Evolutionary conservation across 768 basidiomycete genomes (phyloP).

Genomic region (Mycena leptocephala): DNA sequence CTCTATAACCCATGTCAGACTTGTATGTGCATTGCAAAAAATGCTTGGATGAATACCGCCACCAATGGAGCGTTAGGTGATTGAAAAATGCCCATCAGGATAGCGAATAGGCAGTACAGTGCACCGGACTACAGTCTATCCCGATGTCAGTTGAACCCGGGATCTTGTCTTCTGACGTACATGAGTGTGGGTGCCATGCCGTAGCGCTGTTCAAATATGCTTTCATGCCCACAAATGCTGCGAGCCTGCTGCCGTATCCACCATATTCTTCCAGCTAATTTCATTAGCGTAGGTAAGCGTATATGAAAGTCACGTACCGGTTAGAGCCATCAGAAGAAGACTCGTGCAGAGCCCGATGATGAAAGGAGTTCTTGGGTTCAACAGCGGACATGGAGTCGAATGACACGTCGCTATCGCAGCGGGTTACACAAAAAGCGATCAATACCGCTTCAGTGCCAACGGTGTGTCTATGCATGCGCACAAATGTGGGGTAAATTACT

Average conservation of each 20-base stretch:
- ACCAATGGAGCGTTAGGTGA: neutral
- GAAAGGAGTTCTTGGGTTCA: neutral
- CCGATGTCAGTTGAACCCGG: neutral
- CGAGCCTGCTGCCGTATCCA: neutral
- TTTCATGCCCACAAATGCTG: neutral
- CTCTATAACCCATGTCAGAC: neutral
- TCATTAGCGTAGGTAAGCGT: neutral
- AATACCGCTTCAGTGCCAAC: too few species aligned
- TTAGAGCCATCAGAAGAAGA: neutral
- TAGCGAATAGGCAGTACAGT: neutral
- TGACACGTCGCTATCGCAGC: neutral
- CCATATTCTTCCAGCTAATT: neutral
- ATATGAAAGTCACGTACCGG: neutral
- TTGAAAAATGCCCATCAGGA: neutral
- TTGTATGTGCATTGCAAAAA: neutral
- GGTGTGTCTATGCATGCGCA: too few species aligned
- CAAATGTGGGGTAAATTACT: neutral
- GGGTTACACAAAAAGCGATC: too few species aligned
- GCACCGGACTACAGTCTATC: neutral
- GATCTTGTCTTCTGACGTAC: neutral
- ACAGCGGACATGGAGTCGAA: neutral
- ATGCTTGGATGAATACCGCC: neutral
- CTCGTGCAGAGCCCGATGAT: neutral
- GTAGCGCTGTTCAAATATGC: neutral
- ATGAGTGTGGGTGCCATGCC: neutral